A percentile compares a stretch with the other conserved stretches of the same genome.
Conservation (phyloP, 257 asterid species). For the Solanum chilense region DNA sequence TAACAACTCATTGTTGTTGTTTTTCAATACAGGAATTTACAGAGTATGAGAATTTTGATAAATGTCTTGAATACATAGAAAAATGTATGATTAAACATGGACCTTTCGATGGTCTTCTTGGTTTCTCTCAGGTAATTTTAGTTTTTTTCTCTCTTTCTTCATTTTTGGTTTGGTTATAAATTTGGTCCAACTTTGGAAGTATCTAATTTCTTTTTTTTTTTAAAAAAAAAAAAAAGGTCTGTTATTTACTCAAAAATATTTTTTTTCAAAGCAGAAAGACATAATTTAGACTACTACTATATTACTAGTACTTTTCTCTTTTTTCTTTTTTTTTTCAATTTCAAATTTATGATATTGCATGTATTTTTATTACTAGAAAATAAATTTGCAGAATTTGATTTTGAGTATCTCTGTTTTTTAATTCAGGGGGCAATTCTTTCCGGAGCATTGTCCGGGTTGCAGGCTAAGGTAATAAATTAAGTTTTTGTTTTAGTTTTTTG, state of each 20-base stretch:
- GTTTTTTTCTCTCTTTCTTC: background rate
- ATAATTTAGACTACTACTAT: background rate
- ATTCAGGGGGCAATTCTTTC: constrained; percentile 85
- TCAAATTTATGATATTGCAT: background rate
- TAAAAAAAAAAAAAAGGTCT: too few relatives aligned
- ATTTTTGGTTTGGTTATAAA: background rate
- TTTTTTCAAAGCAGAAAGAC: background rate
- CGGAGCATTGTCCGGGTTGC: constrained; percentile 78
- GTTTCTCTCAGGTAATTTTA: constrained; percentile 73
- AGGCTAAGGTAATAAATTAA: constrained; percentile 36
- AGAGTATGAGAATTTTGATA: constrained; percentile 58
- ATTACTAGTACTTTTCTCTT: background rate
- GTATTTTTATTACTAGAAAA: background rate
- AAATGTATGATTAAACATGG: constrained; percentile 58
- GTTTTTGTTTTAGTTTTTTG: background rate
- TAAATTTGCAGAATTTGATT: background rate
- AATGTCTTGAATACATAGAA: constrained; percentile 71
- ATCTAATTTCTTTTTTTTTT: background rate
- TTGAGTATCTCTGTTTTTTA: background rate
- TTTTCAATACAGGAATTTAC: constrained; percentile 47
- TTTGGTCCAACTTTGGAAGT: background rate
- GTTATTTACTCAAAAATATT: background rate
- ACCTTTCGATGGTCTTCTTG: constrained; percentile 92
- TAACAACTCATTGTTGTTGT: too few relatives aligned
- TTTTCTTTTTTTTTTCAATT: background rate